Evolutionary conservation across 805 yeast species (phyloP), one percentile per base, ranked within the genome.

Genomic region (Cyberlindnera xylosilytica): DNA sequence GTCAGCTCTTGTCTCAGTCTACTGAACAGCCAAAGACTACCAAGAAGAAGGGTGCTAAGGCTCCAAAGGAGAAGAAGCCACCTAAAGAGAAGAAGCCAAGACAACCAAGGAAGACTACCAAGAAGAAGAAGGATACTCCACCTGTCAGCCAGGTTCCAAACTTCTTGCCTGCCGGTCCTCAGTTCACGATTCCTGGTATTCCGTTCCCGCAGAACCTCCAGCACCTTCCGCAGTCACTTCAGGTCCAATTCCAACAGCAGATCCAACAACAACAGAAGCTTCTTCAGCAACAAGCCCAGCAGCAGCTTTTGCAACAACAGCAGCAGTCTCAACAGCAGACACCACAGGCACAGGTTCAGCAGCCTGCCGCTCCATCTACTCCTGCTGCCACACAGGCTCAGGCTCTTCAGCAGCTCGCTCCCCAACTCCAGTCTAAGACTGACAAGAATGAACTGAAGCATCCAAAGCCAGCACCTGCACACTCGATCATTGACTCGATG

Each of bases 51-150:
- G 28, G 48, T 7, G 18, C 49, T 2, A 52, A 44, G 20, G 41
- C 47, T 8, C 38, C 53, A 3, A 57, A 49, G 44, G 57, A 53
- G 28, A 47, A 51, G 39, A 53, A 57, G 26, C 46, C 52, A 12
- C 50, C 54, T 20, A 53, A 50, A 36, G 58, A 51, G 34, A 54
- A 54, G 52, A 54, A 57, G 39, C 54, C 58, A 31, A 47, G 54
- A 29, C 53, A 58, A 12, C 62, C 62, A 28, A 57, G 57, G 34
- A 59, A 56, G 46, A 33, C 53, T 4, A 39, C 54, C 4, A 60
- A 56, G 43, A 57, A 54, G 52, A 53, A 52, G 51, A 56, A 53
- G 23, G 53, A 53, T 13, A 44, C 44, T n/a, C 50, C 53, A 4
- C 16, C 36, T 8, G 56, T 53, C 15, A 45, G 50, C 30, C 57